Evolutionary conservation across 495 filamentous ascomycete species (phyloP).

Genomic region (Trichoderma gamsii): DNA sequence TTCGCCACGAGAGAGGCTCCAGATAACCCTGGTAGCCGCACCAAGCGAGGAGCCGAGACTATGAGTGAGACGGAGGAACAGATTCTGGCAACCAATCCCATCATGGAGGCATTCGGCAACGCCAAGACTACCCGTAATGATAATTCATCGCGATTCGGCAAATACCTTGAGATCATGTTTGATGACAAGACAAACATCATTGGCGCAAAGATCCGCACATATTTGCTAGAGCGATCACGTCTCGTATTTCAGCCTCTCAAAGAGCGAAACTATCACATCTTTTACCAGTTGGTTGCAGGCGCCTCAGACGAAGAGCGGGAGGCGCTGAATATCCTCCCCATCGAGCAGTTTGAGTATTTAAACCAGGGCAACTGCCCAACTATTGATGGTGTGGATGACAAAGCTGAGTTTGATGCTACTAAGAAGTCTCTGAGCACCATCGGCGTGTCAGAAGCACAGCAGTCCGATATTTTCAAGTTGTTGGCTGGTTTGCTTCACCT

Average conservation of each 20-base stretch:
- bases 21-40: slow-evolving; percentile 73
- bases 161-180: slow-evolving; percentile 99
- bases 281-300: slow-evolving; percentile 96
- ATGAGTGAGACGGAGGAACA: slow-evolving; percentile 99
- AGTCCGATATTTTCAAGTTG: slow-evolving; percentile 82
- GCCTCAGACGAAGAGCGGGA: slow-evolving; percentile 78
- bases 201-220: slow-evolving; percentile 92
- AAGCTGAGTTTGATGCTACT: slow-evolving; percentile 84
- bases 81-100: slow-evolving; percentile 95
- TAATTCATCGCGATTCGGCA: slow-evolving; percentile 97
- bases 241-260: slow-evolving; percentile 98
- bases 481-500: slow-evolving; percentile 90
- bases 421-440: slow-evolving; percentile 81
- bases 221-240: slow-evolving; percentile 89
- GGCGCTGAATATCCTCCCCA: slow-evolving; percentile 65
- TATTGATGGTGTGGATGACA: slow-evolving; percentile 95
- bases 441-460: slow-evolving; percentile 67
- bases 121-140: slow-evolving; percentile 98
- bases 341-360: slow-evolving; percentile 90
- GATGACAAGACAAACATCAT: slow-evolving; percentile 94
- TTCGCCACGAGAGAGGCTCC: slow-evolving; percentile 96
- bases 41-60: slow-evolving; percentile 70
- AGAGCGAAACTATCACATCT: slow-evolving; percentile 98
- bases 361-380: slow-evolving; percentile 89
- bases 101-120: slow-evolving; percentile 99